Percentiles rank a stretch among this genome's conserved stretches.
Evolutionary conservation across 2,329 filamentous ascomycete species (phyloP).

Genomic region (Aureobasidium sp.): DNA sequence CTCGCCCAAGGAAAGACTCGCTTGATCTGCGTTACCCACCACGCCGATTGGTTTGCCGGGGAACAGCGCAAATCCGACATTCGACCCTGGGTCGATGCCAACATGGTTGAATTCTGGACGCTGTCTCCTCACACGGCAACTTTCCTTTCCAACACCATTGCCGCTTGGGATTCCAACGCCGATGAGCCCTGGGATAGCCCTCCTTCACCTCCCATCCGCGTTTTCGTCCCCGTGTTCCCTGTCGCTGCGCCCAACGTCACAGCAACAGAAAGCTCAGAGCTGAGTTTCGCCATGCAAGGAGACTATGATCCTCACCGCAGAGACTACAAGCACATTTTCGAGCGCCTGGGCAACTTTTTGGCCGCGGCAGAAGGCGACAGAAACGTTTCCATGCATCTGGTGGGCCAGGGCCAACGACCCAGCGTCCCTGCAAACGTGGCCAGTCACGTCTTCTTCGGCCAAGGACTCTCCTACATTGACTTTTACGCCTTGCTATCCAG

Average conservation of each 20-base stretch:
- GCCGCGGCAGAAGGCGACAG: neutral
- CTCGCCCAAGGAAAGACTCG: conserved; percentile 23
- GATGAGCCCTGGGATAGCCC: neutral
- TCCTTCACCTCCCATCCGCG: conserved; percentile 21
- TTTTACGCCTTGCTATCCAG: conserved; percentile 25
- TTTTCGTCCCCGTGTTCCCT: conserved; percentile 26
- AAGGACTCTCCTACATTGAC: conserved; percentile 24
- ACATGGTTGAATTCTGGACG: conserved; percentile 22
- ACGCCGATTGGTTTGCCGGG: conserved; percentile 22
- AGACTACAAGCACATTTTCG: conserved; percentile 25
- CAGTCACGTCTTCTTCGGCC: conserved; percentile 24
- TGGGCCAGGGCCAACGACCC: conserved; percentile 19
- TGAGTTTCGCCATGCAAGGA: conserved; percentile 26
- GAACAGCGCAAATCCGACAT: conserved; percentile 16
- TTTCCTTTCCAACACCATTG: conserved; percentile 19
- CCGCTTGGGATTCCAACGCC: conserved; percentile 11
- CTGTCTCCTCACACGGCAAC: conserved; percentile 24
- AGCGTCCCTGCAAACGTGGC: conserved; percentile 21
- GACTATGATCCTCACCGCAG: conserved; percentile 24
- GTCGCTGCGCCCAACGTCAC: conserved; percentile 18
- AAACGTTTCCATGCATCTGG: conserved; percentile 10
- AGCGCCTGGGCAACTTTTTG: conserved; percentile 22
- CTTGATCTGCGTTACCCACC: conserved; percentile 25
- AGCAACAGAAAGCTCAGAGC: neutral
- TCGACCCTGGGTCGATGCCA: conserved; percentile 21